Percentiles rank a stretch among this genome's conserved stretches.
Evolutionary conservation across 371 early-diverging fungal genomes (phyloP).

Genomic region (Coemansia sp.): DNA sequence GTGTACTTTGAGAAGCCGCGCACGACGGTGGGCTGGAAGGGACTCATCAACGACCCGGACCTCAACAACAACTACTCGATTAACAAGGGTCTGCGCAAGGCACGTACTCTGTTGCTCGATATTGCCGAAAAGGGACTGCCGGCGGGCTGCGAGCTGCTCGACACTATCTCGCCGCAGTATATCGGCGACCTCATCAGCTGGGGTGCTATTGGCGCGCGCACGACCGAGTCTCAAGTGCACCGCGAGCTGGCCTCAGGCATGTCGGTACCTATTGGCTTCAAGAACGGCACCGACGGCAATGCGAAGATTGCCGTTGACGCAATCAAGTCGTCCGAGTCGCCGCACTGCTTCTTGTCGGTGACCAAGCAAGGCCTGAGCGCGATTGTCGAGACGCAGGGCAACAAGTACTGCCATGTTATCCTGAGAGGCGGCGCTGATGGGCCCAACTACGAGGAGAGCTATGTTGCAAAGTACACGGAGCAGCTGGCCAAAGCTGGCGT

Average conservation of each 20-base stretch:
- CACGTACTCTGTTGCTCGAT: constrained; percentile 69
- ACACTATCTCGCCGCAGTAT: constrained; percentile 83
- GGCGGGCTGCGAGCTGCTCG: constrained; percentile 80
- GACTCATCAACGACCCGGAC: constrained; percentile 74
- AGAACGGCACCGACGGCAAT: constrained; percentile 89
- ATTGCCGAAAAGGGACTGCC: constrained; percentile 77
- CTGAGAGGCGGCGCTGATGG: constrained; percentile 78
- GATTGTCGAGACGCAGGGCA: constrained; percentile 82
- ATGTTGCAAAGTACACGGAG: constrained; percentile 58
- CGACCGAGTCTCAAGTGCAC: constrained; percentile 90
- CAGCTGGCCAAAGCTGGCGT: constrained; percentile 53
- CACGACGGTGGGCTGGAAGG: constrained; percentile 93
- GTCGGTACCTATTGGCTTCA: constrained; percentile 92
- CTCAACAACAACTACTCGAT: constrained; percentile 64
- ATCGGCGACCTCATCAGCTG: constrained; percentile 76
- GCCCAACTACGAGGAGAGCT: constrained; percentile 77
- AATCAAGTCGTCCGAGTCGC: constrained; percentile 78
- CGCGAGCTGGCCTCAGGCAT: constrained; percentile 88
- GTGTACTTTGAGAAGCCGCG: constrained; percentile 93
- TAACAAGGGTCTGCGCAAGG: constrained; percentile 84
- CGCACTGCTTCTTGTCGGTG: constrained; percentile 92
- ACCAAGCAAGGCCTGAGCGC: constrained; percentile 92
- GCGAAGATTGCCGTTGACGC: constrained; percentile 86
- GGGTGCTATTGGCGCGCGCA: constrained; percentile 92
- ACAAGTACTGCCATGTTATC: constrained; percentile 70